A percentile compares a stretch with the other conserved stretches of the same genome.
These are phyloP conservation scores for Kwoniella dejecticola DNA, from an alignment of 768 basidiomycete genomes.

Conservation along the genomic window DNA sequence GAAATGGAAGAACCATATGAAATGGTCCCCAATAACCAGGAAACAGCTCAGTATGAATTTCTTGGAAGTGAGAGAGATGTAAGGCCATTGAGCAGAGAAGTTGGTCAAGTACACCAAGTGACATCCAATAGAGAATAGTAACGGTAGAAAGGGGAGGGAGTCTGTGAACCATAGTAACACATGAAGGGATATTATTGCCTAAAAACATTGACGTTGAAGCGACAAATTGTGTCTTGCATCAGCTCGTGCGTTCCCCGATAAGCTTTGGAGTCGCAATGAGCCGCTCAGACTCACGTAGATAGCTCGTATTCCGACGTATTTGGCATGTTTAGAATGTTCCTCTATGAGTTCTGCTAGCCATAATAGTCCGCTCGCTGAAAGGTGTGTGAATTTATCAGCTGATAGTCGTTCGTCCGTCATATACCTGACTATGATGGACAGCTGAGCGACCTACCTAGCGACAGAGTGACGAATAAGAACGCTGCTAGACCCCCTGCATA, in stretches of 20 bases:
- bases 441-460: constrained; percentile 73
- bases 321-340: constrained; percentile 82
- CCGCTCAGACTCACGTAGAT: constrained; percentile 90
- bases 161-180: constrained; percentile 76
- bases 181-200: constrained; percentile 81
- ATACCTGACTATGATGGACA: too few species aligned
- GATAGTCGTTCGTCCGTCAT: neutral
- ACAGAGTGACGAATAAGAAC: constrained; percentile 87
- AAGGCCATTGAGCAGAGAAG: constrained; percentile 85
- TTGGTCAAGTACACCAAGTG: constrained; percentile 91
- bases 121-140: constrained; percentile 75
- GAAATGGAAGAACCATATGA: constrained; percentile 96
- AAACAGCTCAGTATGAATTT: constrained; percentile 83
- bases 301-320: constrained; percentile 76
- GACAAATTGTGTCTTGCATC: too few species aligned
- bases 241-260: too few species aligned
- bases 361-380: constrained; percentile 81
- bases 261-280: too few species aligned
- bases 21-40: constrained; percentile 86
- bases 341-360: constrained; percentile 95
- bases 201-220: too few species aligned
- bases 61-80: constrained; percentile 83
- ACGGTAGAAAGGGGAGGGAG: constrained; percentile 72
- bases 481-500: constrained; percentile 75
- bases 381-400: constrained; percentile 14